Conservation (phyloP, 106 monocot genomes). For the Allium fistulosum region DNA sequence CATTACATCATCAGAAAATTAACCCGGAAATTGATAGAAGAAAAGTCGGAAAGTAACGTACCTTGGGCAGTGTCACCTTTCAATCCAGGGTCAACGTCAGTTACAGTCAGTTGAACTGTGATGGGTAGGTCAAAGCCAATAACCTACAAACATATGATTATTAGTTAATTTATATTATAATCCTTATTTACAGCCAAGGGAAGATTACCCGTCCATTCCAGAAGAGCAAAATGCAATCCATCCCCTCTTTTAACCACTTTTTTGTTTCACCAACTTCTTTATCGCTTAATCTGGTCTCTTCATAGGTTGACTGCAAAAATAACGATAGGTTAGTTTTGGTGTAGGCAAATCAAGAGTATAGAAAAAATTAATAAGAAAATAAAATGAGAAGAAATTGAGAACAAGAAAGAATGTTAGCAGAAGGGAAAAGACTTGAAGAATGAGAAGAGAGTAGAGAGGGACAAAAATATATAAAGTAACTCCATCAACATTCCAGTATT, state of each 20-base stretch:
- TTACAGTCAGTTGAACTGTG: constrained; percentile 66
- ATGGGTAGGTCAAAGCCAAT: constrained; percentile 93
- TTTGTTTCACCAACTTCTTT: constrained; percentile 70
- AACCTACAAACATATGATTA: constrained; percentile 32
- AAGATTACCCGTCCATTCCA: constrained; percentile 83
- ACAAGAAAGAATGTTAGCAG: no score
- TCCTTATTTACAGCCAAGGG: no score
- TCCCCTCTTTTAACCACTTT: constrained; percentile 92
- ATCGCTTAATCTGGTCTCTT: constrained; percentile 76
- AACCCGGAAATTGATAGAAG: no score
- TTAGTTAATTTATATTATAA: no score
- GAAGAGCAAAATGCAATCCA: constrained; percentile 77
- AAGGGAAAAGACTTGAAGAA: no score
- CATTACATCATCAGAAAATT: no score
- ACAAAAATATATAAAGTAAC: no score
- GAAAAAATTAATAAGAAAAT: no score
- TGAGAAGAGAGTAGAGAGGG: no score
- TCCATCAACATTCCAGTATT: no score
- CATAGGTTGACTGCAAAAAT: constrained; percentile 50
- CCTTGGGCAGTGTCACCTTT: constrained; percentile 90
- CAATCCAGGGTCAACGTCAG: constrained; percentile 74
- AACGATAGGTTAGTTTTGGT: neutral
- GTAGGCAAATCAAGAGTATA: no score
- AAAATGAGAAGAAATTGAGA: no score
- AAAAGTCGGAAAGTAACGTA: constrained; percentile 3